Conservation (phyloP, 257 asterid species). For the Solanum dulcamara region DNA sequence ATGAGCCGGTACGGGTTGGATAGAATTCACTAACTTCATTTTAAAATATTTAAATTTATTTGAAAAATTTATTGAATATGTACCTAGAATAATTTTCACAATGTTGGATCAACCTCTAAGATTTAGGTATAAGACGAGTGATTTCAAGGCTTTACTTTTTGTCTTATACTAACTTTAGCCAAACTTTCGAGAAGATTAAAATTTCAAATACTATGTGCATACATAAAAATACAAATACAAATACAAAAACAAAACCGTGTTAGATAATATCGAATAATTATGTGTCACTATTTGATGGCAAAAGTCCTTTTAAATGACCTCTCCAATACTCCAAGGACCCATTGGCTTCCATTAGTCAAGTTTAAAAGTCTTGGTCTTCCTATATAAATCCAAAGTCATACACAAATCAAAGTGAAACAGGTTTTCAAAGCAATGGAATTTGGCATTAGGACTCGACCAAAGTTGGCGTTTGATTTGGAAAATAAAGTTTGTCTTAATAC, state of each 20-base stretch:
- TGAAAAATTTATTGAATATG: too few relatives aligned
- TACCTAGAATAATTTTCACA: too few relatives aligned
- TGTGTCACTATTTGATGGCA: background rate
- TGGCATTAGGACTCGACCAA: background rate
- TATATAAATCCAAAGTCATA: background rate
- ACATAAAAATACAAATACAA: too few relatives aligned
- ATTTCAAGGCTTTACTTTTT: background rate
- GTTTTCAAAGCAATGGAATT: too few relatives aligned
- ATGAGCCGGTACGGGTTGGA: accelerated
- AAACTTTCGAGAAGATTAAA: too few relatives aligned
- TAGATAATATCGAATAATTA: background rate
- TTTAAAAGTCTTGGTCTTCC: background rate
- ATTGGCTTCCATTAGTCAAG: background rate
- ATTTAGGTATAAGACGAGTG: background rate
- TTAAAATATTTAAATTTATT: too few relatives aligned
- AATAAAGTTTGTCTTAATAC: background rate
- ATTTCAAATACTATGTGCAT: background rate
- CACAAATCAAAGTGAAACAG: background rate
- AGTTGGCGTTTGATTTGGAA: background rate
- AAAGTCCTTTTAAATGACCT: background rate
- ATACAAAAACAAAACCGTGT: background rate
- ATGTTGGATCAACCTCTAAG: background rate
- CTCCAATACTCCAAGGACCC: background rate
- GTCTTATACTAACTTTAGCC: background rate
- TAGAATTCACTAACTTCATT: too few relatives aligned